These are phyloP conservation scores for Botrytis pseudocinerea DNA, from an alignment of 2,329 filamentous ascomycete species.

Conservation along the genomic window DNA sequence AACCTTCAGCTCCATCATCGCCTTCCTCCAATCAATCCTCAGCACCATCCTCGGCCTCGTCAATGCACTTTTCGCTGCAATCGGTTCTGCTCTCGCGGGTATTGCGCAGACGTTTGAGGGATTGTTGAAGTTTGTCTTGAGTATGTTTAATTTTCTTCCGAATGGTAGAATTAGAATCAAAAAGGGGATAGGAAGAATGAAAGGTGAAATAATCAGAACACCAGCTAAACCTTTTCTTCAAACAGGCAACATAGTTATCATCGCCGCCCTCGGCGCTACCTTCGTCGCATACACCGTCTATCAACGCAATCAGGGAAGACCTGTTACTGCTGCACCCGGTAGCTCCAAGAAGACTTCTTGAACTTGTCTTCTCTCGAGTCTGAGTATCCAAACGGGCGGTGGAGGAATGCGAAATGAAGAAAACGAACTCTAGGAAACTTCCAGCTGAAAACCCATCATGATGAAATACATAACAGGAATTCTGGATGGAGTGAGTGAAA, in stretches of 20 bases:
- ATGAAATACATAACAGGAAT: background rate
- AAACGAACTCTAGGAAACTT: background rate
- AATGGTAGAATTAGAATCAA: background rate
- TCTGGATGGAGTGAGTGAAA: background rate
- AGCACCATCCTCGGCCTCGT: constrained; percentile 34
- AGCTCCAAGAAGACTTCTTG: constrained; percentile 20
- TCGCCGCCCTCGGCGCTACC: constrained; percentile 30
- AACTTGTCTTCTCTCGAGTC: background rate
- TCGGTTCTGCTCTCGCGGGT: constrained; percentile 34
- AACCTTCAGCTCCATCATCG: constrained; percentile 35
- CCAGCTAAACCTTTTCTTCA: background rate
- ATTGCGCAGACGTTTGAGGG: constrained; percentile 38
- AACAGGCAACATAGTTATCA: constrained; percentile 38
- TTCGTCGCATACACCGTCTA: constrained; percentile 35
- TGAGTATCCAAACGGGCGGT: no score
- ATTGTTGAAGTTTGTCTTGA: constrained; percentile 38
- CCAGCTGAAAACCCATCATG: background rate
- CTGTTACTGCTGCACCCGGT: constrained; percentile 11
- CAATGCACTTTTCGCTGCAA: constrained; percentile 29
- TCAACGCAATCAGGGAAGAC: constrained; percentile 29
- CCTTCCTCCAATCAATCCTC: constrained; percentile 36
- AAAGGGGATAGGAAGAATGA: background rate
- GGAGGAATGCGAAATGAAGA: background rate
- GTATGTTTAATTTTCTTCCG: constrained; percentile 31
- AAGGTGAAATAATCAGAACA: background rate